Percentiles rank a stretch among this genome's conserved stretches.
These are phyloP conservation scores for Babesia bigemina DNA, from an alignment of 169 alveolate genomes.

Conservation along the genomic window DNA sequence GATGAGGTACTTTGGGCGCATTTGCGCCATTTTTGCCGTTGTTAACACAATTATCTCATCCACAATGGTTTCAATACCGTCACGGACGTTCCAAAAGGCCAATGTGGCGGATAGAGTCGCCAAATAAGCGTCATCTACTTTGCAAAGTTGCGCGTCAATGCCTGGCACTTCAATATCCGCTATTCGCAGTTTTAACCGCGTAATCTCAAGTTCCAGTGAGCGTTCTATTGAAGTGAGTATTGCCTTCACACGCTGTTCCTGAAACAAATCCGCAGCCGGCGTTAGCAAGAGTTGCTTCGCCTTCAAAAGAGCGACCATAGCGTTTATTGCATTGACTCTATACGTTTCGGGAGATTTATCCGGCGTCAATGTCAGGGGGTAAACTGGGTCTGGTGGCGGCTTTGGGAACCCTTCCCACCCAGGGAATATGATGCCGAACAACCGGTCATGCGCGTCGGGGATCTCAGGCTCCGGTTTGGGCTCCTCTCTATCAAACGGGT, in stretches of 20 bases:
- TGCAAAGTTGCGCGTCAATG: conserved; percentile 34
- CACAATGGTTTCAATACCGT: conserved; percentile 41
- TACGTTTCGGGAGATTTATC: conserved; percentile 1
- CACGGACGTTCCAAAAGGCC: conserved; percentile 33
- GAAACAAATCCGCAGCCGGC: conserved; percentile 35
- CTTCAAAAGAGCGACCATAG: conserved; percentile 42
- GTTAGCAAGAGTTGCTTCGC: conserved; percentile 2
- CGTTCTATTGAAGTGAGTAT: conserved; percentile 38
- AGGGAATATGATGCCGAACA: conserved; percentile 33
- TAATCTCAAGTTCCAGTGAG: conserved; percentile 34
- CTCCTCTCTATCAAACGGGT: conserved; percentile 3
- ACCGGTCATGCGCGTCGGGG: conserved; percentile 7
- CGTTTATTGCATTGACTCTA: conserved; percentile 43
- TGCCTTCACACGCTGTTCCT: conserved; percentile 39
- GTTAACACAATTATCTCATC: conserved; percentile 39
- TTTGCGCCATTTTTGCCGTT: not conserved
- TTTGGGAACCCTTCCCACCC: conserved; percentile 58
- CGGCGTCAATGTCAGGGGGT: conserved; percentile 25
- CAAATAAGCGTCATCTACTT: conserved; percentile 42
- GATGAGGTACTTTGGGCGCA: conserved; percentile 35
- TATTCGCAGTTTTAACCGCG: conserved; percentile 35
- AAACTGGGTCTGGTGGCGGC: conserved; percentile 26
- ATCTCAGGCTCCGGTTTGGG: conserved; percentile 13
- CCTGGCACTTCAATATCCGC: conserved; percentile 16
- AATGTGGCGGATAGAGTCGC: conserved; percentile 53